Evolutionary conservation across 2,329 filamentous ascomycete species (phyloP).

Genomic region (Penicillium psychrosexuale): DNA sequence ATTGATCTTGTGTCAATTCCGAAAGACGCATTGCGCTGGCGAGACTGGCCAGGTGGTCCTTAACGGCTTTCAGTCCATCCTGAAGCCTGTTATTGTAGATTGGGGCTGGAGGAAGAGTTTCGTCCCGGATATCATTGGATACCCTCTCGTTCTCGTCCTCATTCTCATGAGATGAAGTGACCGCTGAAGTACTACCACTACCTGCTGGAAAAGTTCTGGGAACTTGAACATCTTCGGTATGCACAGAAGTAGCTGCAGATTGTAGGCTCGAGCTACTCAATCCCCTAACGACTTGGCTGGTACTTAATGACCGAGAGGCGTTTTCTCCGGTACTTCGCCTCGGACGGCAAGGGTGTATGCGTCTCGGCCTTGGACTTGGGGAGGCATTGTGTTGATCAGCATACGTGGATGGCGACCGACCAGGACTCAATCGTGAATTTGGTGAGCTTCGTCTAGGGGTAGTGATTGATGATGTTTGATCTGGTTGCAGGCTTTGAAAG

Average conservation of each 20-base stretch:
- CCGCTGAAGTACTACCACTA: background rate
- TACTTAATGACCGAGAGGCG: background rate
- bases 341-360: background rate
- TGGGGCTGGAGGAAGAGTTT: slow-evolving; percentile 13
- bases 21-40: background rate
- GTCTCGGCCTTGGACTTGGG: slow-evolving; percentile 6
- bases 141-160: background rate
- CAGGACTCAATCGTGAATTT: background rate
- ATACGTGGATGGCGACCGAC: slow-evolving; percentile 4
- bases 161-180: background rate
- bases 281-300: background rate
- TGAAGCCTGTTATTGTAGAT: slow-evolving; percentile 20
- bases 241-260: background rate
- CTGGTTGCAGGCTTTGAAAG: background rate
- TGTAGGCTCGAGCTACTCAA: background rate
- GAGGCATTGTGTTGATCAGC: slow-evolving; percentile 10
- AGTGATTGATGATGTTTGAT: background rate
- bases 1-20: slow-evolving; percentile 1
- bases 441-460: background rate
- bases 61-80: slow-evolving; percentile 9
- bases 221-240: background rate
- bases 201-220: background rate
- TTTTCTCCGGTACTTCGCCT: background rate
- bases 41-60: slow-evolving; percentile 3
- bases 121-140: slow-evolving; percentile 10